A percentile compares a stretch with the other conserved stretches of the same genome.
Conservation (phyloP, 352 stramenopile genomes). For the Poterioochromonas sp. region DNA sequence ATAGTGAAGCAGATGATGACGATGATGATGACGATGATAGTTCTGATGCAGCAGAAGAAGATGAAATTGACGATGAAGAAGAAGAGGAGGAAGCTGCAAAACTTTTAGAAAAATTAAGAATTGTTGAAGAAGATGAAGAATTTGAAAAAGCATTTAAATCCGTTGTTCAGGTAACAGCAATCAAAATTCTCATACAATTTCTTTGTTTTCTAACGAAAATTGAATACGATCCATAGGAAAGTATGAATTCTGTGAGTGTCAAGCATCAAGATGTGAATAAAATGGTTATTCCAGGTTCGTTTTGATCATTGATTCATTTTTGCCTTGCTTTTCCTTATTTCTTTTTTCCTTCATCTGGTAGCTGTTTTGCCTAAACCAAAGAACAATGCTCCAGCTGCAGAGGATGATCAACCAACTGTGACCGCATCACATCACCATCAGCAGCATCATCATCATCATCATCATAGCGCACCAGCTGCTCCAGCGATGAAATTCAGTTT, state of each 20-base stretch:
- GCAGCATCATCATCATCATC: neutral
- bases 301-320: neutral
- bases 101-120: neutral
- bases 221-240: neutral
- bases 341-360: neutral
- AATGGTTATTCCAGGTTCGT: conserved; percentile 16
- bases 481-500: conserved; percentile 11
- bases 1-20: neutral
- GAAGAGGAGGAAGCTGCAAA: neutral
- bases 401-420: neutral
- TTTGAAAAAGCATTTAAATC: conserved; percentile 24
- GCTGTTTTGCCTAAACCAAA: conserved; percentile 19
- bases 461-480: neutral
- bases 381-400: neutral
- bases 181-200: neutral
- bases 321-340: too few relatives aligned
- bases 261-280: neutral
- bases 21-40: conserved; percentile 22
- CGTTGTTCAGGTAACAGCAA: neutral
- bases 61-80: neutral
- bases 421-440: neutral
- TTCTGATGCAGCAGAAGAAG: neutral
- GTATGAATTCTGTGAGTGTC: neutral
- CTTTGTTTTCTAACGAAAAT: neutral
- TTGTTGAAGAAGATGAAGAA: conserved; percentile 31